Evolutionary conservation across 179 eudicot species (phyloP).

Genomic region (Kewa caespitosa): DNA sequence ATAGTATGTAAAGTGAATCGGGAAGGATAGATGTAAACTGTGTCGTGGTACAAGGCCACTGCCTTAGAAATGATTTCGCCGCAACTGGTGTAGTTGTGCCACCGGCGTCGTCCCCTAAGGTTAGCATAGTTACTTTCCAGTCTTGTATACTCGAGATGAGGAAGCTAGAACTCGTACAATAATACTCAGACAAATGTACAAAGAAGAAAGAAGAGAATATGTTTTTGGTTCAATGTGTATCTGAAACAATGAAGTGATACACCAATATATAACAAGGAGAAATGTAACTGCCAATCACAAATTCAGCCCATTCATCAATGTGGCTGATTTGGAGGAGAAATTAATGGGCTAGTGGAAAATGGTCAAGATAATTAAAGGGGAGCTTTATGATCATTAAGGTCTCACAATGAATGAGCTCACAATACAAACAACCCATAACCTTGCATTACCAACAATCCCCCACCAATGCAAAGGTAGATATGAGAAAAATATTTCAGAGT

Average conservation of each 20-base stretch:
- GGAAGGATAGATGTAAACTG: not conserved
- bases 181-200: not conserved
- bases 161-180: not conserved
- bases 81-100: not conserved
- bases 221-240: not conserved
- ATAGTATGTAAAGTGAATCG: not conserved
- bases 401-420: not conserved
- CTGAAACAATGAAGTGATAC: too few species aligned
- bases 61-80: not conserved
- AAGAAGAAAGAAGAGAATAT: not conserved
- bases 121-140: too few species aligned
- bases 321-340: not conserved
- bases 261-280: not conserved
- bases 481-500: not conserved
- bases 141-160: too few species aligned
- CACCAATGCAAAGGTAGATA: not conserved
- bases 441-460: not conserved
- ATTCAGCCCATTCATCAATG: not conserved
- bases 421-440: not conserved
- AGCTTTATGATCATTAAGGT: too few species aligned
- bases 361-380: not conserved
- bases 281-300: not conserved
- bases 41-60: not conserved
- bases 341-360: not conserved
- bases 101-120: not conserved